These are phyloP conservation scores for Candida mesenterica DNA, from an alignment of 1,139 yeast genomes.

Conservation along the genomic window DNA sequence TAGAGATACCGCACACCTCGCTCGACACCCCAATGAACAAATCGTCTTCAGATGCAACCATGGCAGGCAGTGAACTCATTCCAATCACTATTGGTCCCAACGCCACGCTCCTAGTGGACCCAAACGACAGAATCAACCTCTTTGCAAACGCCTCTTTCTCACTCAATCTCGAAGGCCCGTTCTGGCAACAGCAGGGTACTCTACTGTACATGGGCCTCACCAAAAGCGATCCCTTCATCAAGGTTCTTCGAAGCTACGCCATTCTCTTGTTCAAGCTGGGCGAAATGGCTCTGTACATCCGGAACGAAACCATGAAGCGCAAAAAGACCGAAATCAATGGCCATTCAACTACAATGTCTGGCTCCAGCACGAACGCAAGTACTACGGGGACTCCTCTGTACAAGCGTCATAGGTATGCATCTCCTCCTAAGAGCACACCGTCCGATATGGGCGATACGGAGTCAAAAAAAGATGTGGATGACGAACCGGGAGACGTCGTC, in stretches of 20 bases:
- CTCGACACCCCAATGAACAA: no score
- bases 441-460: background rate
- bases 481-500: constrained; percentile 15
- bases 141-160: constrained; percentile 40
- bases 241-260: constrained; percentile 38
- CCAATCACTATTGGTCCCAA: constrained; percentile 34
- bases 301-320: constrained; percentile 19
- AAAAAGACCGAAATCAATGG: constrained; percentile 2
- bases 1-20: no score
- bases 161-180: constrained; percentile 37
- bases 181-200: constrained; percentile 44
- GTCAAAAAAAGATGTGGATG: constrained; percentile 5
- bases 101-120: constrained; percentile 34
- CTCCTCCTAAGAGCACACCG: background rate
- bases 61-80: no score
- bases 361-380: background rate
- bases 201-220: constrained; percentile 43
- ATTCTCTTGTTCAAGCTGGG: constrained; percentile 36
- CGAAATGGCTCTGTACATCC: constrained; percentile 33
- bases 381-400: background rate
- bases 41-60: no score
- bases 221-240: constrained; percentile 43
- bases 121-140: constrained; percentile 34
- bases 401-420: constrained; percentile 1
- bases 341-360: background rate